These are phyloP conservation scores for Phaseolus coccineus DNA, from an alignment of 331 rosid species.

Conservation along the genomic window DNA sequence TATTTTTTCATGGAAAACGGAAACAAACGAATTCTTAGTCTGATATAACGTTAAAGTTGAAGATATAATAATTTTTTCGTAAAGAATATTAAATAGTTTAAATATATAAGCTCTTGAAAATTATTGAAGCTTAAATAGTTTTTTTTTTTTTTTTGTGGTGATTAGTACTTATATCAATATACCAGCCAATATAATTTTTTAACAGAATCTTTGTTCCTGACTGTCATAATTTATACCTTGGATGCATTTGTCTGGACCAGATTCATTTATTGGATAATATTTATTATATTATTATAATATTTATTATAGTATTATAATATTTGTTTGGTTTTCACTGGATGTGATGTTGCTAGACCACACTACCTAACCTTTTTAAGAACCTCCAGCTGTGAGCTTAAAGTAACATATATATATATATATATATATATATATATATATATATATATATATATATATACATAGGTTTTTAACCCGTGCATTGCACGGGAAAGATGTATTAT, in stretches of 20 bases:
- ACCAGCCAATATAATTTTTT: neutral
- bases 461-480: too few relatives aligned
- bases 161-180: neutral
- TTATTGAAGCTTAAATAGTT: neutral
- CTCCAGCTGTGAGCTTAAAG: conserved; percentile 1
- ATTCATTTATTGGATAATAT: neutral
- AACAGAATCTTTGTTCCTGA: conserved; percentile 29
- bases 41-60: neutral
- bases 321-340: neutral
- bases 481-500: too few relatives aligned
- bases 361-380: neutral
- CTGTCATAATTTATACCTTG: neutral
- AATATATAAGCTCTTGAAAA: conserved; percentile 1
- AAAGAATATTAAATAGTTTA: neutral
- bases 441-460: too few relatives aligned
- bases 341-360: neutral
- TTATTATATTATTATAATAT: neutral
- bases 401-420: neutral
- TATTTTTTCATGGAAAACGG: neutral
- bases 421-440: too few relatives aligned
- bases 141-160: neutral
- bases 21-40: neutral
- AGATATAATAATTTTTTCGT: neutral
- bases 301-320: neutral
- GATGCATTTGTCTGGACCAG: neutral